Evolutionary conservation across 2,329 filamentous ascomycete species (phyloP).

Genomic region (Trichoderma pleuroti): DNA sequence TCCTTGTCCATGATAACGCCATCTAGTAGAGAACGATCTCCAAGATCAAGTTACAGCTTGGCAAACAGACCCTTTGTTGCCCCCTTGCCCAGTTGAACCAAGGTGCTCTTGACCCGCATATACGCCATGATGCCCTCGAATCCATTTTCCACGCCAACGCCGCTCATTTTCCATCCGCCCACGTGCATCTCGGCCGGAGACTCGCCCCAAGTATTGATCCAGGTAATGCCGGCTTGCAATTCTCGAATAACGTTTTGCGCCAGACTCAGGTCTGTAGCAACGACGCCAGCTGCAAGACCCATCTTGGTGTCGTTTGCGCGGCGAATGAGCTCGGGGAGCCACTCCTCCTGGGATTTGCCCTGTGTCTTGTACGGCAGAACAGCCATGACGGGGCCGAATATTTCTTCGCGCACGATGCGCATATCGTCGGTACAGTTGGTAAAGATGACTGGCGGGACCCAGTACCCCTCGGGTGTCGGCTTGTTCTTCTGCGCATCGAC

Average conservation of each 20-base stretch:
- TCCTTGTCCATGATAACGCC: background rate
- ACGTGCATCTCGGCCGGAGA: conserved; percentile 88
- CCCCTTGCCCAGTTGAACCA: conserved; percentile 73
- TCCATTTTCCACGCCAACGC: conserved; percentile 84
- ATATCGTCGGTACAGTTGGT: conserved; percentile 81
- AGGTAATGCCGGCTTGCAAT: conserved; percentile 81
- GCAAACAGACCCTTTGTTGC: conserved; percentile 64
- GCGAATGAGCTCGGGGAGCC: conserved; percentile 63
- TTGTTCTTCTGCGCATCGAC: conserved; percentile 51
- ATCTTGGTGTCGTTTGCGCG: conserved; percentile 75
- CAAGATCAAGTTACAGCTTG: conserved; percentile 49
- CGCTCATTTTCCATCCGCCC: conserved; percentile 88
- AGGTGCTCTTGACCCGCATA: conserved; percentile 81
- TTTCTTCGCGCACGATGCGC: conserved; percentile 77
- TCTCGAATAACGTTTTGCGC: conserved; percentile 69
- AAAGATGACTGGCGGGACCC: conserved; percentile 81
- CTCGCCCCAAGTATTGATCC: conserved; percentile 94
- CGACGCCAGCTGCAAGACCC: conserved; percentile 80
- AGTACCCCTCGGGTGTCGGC: conserved; percentile 63
- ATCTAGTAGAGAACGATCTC: background rate
- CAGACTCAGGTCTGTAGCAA: conserved; percentile 69
- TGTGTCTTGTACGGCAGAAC: conserved; percentile 67
- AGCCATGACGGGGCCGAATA: conserved; percentile 84
- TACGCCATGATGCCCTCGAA: conserved; percentile 74
- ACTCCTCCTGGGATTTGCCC: conserved; percentile 30